Conservation (phyloP, 345 rosid species). For the Populus deltoides region DNA sequence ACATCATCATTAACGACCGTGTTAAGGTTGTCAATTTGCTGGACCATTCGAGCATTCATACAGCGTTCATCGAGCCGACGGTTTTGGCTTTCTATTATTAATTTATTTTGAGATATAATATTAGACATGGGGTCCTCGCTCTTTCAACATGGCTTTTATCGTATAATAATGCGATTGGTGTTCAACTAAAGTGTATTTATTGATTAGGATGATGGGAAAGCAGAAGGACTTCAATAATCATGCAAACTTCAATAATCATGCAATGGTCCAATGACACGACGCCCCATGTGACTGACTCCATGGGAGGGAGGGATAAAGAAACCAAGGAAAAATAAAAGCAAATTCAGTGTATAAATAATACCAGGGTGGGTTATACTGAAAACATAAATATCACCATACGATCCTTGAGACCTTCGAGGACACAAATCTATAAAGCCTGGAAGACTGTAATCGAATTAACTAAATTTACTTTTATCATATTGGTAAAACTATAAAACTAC, state of each 20-base stretch:
- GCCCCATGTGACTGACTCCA: conserved; percentile 54
- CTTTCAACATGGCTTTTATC: conserved; percentile 19
- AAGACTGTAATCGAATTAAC: neutral
- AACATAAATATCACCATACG: conserved; percentile 12
- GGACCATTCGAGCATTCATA: neutral
- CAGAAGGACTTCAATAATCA: conserved; percentile 19
- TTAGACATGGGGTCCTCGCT: conserved; percentile 8
- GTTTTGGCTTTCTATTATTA: neutral
- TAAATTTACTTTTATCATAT: too few species aligned
- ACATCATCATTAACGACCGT: neutral
- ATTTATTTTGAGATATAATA: neutral
- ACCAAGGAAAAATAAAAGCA: conserved; percentile 3
- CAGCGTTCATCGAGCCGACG: conserved; percentile 2
- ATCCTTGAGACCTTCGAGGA: conserved; percentile 21
- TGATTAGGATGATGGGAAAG: conserved; percentile 13
- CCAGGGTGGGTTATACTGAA: conserved; percentile 14
- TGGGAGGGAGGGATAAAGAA: conserved; percentile 23
- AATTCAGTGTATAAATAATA: conserved; percentile 26
- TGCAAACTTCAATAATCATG: conserved; percentile 27
- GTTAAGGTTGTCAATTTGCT: conserved; percentile 1
- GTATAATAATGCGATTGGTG: conserved; percentile 15
- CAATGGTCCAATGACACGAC: conserved; percentile 40
- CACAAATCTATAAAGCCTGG: conserved; percentile 16
- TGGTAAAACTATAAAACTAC: neutral
- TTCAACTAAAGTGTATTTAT: conserved; percentile 10